phyloP scores from a whole-genome alignment of 257 asterid species.

The Solanum etuberosum region DNA sequence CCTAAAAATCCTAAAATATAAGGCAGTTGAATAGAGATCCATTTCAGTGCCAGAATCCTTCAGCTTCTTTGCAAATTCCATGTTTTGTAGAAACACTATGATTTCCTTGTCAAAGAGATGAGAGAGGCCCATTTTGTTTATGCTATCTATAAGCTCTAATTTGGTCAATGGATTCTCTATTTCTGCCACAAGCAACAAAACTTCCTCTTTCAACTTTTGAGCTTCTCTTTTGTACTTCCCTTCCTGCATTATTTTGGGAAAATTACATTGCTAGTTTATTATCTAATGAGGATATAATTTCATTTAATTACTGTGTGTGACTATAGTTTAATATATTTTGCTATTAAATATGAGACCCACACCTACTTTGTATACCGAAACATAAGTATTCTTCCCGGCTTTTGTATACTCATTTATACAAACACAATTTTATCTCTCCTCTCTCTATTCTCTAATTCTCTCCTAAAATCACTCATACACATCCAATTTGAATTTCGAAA shows the following conservation, averaged over 20 bases:
- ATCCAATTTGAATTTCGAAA: too few relatives aligned
- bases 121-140: background rate
- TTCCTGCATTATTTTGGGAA: background rate
- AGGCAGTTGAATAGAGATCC: constrained; percentile 26
- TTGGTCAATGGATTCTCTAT: background rate
- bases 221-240: background rate
- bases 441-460: too few relatives aligned
- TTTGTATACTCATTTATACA: too few relatives aligned
- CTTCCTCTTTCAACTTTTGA: background rate
- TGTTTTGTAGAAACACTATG: background rate
- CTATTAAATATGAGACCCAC: too few relatives aligned
- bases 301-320: too few relatives aligned
- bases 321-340: too few relatives aligned
- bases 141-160: background rate
- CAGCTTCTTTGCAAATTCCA: background rate
- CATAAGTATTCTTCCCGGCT: too few relatives aligned
- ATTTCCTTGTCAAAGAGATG: background rate
- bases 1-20: constrained; percentile 38
- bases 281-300: too few relatives aligned
- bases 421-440: too few relatives aligned
- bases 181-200: background rate
- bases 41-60: background rate
- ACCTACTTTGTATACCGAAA: too few relatives aligned
- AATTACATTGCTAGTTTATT: too few relatives aligned
- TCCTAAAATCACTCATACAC: too few relatives aligned